Evolutionary conservation across 176 grass and related monocot species (phyloP).

Genomic region (Ananas comosus): DNA sequence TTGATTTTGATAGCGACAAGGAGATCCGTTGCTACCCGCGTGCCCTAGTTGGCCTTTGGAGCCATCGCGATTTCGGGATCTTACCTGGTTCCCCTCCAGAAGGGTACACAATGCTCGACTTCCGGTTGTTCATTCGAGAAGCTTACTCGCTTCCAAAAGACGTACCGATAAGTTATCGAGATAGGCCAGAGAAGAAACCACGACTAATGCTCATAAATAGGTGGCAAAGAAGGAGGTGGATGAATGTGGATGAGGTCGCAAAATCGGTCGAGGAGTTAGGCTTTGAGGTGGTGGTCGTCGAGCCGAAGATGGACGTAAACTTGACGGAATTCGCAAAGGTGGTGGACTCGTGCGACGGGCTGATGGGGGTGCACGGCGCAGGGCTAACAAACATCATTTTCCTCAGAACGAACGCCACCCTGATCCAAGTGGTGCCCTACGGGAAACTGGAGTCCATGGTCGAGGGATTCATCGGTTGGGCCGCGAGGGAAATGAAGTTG

Average conservation of each 20-base stretch:
- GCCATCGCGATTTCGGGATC: slow-evolving; percentile 51
- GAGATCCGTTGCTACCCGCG: slow-evolving; percentile 60
- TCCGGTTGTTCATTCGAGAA: slow-evolving; percentile 47
- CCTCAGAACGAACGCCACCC: too few species aligned
- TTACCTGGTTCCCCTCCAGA: slow-evolving; percentile 23
- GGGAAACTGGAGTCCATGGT: too few species aligned
- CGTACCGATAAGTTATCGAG: slow-evolving; percentile 10
- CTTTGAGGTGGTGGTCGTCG: too few species aligned
- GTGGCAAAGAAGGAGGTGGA: slow-evolving; percentile 36
- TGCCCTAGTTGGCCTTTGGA: slow-evolving; percentile 49
- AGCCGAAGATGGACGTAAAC: too few species aligned
- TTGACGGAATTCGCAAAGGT: too few species aligned
- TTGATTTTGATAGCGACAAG: slow-evolving; percentile 11
- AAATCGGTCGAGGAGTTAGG: too few species aligned
- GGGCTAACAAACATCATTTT: too few species aligned
- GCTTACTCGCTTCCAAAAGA: slow-evolving; percentile 31
- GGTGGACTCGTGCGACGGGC: too few species aligned
- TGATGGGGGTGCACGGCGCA: too few species aligned
- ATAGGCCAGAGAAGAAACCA: slow-evolving; percentile 45
- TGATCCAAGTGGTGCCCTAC: too few species aligned
- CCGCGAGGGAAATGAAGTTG: too few species aligned
- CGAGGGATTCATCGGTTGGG: too few species aligned
- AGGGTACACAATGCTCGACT: slow-evolving; percentile 59
- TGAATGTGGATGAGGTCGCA: slow-evolving; percentile 29
- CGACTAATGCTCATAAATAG: slow-evolving; percentile 54